Base-by-base conservation (phyloP, 768 basidiomycete species). In the Panaeolus papilionaceus region DNA sequence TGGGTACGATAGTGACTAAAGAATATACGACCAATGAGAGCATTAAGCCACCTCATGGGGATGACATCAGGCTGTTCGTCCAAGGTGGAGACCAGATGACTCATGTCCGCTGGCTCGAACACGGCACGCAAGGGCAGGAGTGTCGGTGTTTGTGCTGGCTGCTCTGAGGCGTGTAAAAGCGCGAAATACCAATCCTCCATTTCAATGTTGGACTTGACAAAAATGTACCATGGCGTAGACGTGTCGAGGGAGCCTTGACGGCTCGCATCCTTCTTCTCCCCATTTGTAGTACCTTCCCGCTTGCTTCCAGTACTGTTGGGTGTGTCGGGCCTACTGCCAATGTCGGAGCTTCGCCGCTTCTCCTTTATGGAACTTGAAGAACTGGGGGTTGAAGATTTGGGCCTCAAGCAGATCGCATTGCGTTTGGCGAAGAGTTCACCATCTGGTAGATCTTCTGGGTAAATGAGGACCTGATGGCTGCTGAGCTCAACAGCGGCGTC, bases 131-230 rank as follows among this genome's bases (percentile, higher is more conserved):
- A 79, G 0, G 92, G 89, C 1, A 75, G 76, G 58, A 93, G 85
- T 7, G 84, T 87, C 2, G 90, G 85, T 3, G 86, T 86, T 66
- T 89, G 85, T 0, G 89, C 78, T 37, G 90, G 87, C 64, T 91
- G 78, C 67, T 87, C 82, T 8, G 90, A 89, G 0, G 92, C 91
- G 66, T 94, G 92, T 23, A 95, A 77, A 65, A 98, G 84, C 0
- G 94, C 84, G 40, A 94, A 80, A 76, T 95, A 95, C 94, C 96
- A 99, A 79, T 99, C 97, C 79, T 99, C 98, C 94, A 98, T 98
- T 75, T 95, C 93, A 64, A 90, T 82, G 77, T 90, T 95, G 37
- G 89, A 91, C 69, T 91, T 90, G 20, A 95, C 89, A 79, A 98
- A 98, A 72, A 99, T 89, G 82, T 92, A 99, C 95, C 96, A 98